A percentile compares a stretch with the other conserved stretches of the same genome.
Conservation (phyloP, 129 eudicot genomes). For the Kitagawia praeruptora region DNA sequence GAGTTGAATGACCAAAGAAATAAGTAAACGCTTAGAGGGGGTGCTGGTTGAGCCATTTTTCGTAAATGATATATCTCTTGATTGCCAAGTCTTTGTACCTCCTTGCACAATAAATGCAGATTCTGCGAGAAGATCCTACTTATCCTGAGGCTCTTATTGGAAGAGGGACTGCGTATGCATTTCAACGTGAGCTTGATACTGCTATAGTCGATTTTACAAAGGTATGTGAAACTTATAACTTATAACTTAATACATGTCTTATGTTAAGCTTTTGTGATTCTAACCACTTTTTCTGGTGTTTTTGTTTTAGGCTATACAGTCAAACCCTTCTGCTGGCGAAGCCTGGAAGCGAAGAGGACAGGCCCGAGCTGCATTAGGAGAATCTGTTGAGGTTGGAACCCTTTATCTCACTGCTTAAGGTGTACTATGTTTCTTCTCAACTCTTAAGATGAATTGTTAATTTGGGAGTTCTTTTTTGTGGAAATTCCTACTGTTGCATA, state of each 20-base stretch:
- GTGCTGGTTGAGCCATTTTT: neutral
- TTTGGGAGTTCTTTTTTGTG: neutral
- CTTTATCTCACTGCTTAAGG: constrained; percentile 2
- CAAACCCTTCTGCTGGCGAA: constrained; percentile 96
- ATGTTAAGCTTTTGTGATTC: neutral
- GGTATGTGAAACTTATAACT: constrained; percentile 32
- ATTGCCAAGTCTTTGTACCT: neutral
- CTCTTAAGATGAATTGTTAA: neutral
- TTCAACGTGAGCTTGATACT: constrained; percentile 82
- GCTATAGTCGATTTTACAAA: constrained; percentile 96
- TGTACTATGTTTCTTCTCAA: neutral
- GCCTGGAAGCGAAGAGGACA: constrained; percentile 99
- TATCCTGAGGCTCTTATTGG: constrained; percentile 98
- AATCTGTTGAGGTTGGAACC: constrained; percentile 64
- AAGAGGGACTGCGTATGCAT: constrained; percentile 98
- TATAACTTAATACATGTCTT: constrained; percentile 8
- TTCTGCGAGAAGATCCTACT: constrained; percentile 81
- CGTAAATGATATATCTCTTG: neutral
- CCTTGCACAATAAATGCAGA: constrained; percentile 31
- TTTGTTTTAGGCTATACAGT: constrained; percentile 57
- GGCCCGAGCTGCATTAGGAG: constrained; percentile 98
- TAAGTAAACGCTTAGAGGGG: neutral
- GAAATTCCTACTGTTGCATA: constrained; percentile 2
- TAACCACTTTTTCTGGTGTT: neutral
- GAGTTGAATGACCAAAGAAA: too few relatives aligned